phyloP scores from a whole-genome alignment of 2,329 filamentous ascomycete genomes.

The Aspergillus awamori region DNA sequence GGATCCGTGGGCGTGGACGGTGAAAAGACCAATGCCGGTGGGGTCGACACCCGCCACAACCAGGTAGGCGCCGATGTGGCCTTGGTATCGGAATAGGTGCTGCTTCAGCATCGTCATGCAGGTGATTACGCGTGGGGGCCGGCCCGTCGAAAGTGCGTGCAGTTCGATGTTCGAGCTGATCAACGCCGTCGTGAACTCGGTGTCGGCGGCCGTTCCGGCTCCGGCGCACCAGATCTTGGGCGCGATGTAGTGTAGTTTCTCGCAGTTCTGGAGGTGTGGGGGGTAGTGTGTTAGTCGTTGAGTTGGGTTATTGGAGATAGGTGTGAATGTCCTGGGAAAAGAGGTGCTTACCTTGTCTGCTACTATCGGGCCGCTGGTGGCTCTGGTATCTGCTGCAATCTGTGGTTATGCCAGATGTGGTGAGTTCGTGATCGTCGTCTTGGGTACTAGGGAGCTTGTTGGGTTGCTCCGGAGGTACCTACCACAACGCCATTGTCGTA shows the following conservation, averaged over 20 bases:
- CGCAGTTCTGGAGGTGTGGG: slow-evolving; percentile 72
- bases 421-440: background rate
- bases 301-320: background rate
- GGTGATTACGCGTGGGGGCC: slow-evolving; percentile 94
- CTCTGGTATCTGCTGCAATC: slow-evolving; percentile 98
- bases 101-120: slow-evolving; percentile 99
- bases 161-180: slow-evolving; percentile 99
- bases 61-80: slow-evolving; percentile 95
- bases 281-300: background rate
- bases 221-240: slow-evolving; percentile 99
- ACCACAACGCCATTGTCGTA: slow-evolving; percentile 96
- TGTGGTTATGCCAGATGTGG: slow-evolving; percentile 40
- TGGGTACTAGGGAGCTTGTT: background rate
- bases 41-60: slow-evolving; percentile 97
- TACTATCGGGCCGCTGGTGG: slow-evolving; percentile 95
- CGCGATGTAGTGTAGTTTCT: slow-evolving; percentile 98
- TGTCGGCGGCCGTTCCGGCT: slow-evolving; percentile 95
- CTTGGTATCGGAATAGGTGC: slow-evolving; percentile 98
- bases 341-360: slow-evolving; percentile 76
- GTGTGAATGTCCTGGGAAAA: background rate
- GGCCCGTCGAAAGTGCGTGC: slow-evolving; percentile 92
- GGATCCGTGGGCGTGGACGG: slow-evolving; percentile 95
- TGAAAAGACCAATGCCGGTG: slow-evolving; percentile 93
- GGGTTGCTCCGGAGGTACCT: slow-evolving; percentile 40
- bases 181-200: slow-evolving; percentile 97